phyloP scores from a whole-genome alignment of 805 yeast species.

The Millerozyma miso region DNA sequence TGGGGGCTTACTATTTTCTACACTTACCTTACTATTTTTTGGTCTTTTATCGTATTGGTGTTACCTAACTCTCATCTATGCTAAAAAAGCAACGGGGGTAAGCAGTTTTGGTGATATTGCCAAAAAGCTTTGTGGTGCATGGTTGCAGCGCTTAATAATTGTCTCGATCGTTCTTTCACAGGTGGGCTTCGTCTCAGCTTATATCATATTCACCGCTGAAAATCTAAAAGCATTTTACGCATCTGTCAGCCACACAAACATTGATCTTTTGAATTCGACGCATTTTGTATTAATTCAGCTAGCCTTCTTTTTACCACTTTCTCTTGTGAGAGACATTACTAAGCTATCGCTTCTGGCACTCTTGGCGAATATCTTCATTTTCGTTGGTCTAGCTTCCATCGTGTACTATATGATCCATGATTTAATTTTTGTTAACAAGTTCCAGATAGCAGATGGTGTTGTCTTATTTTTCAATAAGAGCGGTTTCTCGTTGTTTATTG shows the following conservation, averaged over 20 bases:
- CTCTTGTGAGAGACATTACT: conserved; percentile 72
- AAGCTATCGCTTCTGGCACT: conserved; percentile 69
- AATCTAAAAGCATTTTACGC: conserved; percentile 60
- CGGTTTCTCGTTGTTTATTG: conserved; percentile 69
- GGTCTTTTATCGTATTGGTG: conserved; percentile 77
- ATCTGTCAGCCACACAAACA: conserved; percentile 43
- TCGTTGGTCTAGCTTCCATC: conserved; percentile 63
- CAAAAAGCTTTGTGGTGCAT: conserved; percentile 52
- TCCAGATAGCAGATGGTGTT: conserved; percentile 45
- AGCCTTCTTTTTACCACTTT: conserved; percentile 58
- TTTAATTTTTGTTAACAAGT: conserved; percentile 37
- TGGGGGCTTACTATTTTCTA: conserved; percentile 67
- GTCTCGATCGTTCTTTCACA: conserved; percentile 66
- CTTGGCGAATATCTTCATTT: conserved; percentile 65
- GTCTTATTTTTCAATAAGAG: conserved; percentile 47
- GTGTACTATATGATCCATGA: conserved; percentile 50
- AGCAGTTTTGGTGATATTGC: conserved; percentile 83
- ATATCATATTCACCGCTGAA: conserved; percentile 73
- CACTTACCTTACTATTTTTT: conserved; percentile 49
- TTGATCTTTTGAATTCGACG: conserved; percentile 32
- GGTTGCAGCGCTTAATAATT: conserved; percentile 62
- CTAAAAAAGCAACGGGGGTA: conserved; percentile 58
- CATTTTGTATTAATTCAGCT: conserved; percentile 55
- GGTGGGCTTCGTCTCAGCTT: conserved; percentile 77
- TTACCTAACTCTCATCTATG: conserved; percentile 56